Evolutionary conservation across 2,329 filamentous ascomycete genomes (phyloP).

Genomic region (Trichoderma arundinaceum): DNA sequence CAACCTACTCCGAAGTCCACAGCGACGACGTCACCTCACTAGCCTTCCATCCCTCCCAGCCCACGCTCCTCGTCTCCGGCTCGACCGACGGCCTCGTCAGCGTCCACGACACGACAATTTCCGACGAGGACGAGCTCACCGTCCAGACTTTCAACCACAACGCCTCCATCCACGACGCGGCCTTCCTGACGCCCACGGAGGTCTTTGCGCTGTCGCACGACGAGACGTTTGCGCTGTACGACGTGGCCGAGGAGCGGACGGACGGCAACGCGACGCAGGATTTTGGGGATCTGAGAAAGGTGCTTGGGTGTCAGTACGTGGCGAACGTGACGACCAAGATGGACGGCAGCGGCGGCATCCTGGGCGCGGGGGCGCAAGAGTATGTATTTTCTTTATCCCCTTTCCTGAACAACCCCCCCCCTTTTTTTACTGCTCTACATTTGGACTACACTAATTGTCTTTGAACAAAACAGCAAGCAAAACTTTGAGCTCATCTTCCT

Average conservation of each 20-base stretch:
- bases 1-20: conserved; percentile 68
- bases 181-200: conserved; percentile 68
- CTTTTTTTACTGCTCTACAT: too few species aligned
- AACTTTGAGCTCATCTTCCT: conserved; percentile 67
- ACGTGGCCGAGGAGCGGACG: conserved; percentile 67
- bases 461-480: conserved; percentile 51
- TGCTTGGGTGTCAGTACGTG: conserved; percentile 75
- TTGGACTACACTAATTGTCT: not conserved
- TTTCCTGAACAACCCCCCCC: conserved; percentile 29
- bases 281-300: conserved; percentile 72
- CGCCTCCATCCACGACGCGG: conserved; percentile 75
- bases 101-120: conserved; percentile 72
- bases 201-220: conserved; percentile 79
- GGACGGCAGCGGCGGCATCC: conserved; percentile 62
- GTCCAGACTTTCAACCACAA: conserved; percentile 80
- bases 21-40: conserved; percentile 70
- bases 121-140: conserved; percentile 78
- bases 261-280: conserved; percentile 61
- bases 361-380: conserved; percentile 72
- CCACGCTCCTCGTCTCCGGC: conserved; percentile 71
- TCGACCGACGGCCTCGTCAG: conserved; percentile 82
- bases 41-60: conserved; percentile 63
- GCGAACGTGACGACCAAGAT: conserved; percentile 68
- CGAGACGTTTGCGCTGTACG: conserved; percentile 76
- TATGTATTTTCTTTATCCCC: conserved; percentile 50